Evolutionary conservation across 345 rosid species (phyloP), one percentile per base, ranked within the genome.

Genomic region (Citrus australasica): DNA sequence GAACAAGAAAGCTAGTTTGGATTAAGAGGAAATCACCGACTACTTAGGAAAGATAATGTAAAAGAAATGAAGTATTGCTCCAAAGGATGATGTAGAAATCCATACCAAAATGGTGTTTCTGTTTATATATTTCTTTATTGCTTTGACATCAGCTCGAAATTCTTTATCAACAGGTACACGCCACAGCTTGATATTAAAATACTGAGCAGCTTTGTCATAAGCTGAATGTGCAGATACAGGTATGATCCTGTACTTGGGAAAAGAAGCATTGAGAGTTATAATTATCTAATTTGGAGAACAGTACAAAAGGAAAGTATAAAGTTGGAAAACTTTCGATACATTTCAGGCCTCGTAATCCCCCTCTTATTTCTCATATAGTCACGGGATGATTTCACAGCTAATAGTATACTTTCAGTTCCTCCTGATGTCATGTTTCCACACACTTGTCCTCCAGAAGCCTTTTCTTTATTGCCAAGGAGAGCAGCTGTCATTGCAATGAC

Each of bases 351-450:
- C 55, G 82, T 90, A 80, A 96, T 94, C 78, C 99, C 97, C 83
- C 89, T 94, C 82, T 87, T 94, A 81, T 80, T 67, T 85, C 83
- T 93, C 98, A 96, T 94, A 82, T 91, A 96, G 84, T 96, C 99
- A 75, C 97, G 97, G 51, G 97, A 92, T 61, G 99, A 83, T 86
- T 96, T 96, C 76, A 96, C 87, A 69, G 99, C 99, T 82, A 96
- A 85, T 59, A 96, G 78, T 69, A 96, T 96, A 84, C 99, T 96
- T 65, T 96, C 99, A 69, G 99, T 94, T 81, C 99, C 99, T 67
- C 98, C 99, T 33, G 99, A 96, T 7, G 99, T 94, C 99, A 96
- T 96, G 88, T 94, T 96, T 76, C 99, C 99, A 38, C 99, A 96
- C 60, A 96, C 82, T 85, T 91, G 92, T 78, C 91, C 95, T 74